A percentile compares a stretch with the other conserved stretches of the same genome.
Conservation (phyloP, 495 filamentous ascomycete genomes). For the Barbatosphaeria neglecta region DNA sequence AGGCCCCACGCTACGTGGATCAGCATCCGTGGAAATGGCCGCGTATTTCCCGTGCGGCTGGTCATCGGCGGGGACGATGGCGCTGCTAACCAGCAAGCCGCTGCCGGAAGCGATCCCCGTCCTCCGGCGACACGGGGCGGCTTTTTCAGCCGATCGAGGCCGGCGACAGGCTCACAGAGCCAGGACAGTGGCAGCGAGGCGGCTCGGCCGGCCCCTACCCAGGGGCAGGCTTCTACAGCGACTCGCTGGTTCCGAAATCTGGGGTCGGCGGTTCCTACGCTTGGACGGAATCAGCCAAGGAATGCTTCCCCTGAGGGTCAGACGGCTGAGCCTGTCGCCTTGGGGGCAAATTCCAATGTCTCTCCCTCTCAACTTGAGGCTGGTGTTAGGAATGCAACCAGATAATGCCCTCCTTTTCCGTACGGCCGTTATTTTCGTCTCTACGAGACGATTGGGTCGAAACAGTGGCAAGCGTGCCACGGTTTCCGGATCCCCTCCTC, state of each 20-base stretch:
- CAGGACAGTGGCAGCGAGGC: neutral
- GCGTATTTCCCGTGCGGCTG: neutral
- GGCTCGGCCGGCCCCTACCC: neutral
- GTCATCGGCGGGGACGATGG: neutral
- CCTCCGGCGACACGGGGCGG: neutral
- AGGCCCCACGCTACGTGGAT: constrained; percentile 13
- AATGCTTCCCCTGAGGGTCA: neutral
- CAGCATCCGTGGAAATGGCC: constrained; percentile 9
- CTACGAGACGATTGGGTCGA: neutral
- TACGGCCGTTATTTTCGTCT: too few relatives aligned
- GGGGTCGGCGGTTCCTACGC: constrained; percentile 4
- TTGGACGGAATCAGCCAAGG: constrained; percentile 4
- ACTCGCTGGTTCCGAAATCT: constrained; percentile 7
- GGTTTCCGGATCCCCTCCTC: too few relatives aligned
- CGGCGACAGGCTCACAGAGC: neutral
- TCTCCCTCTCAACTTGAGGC: constrained; percentile 26
- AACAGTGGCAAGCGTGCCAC: neutral
- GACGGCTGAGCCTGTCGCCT: neutral
- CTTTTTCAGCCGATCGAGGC: constrained; percentile 1
- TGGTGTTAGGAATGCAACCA: constrained; percentile 4
- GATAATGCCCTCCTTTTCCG: neutral
- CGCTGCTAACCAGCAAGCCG: neutral
- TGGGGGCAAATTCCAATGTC: constrained; percentile 7
- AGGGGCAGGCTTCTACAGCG: neutral
- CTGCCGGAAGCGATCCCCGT: neutral